Conservation (phyloP, 108 stramenopile species). For the Cyclotella cryptica region DNA sequence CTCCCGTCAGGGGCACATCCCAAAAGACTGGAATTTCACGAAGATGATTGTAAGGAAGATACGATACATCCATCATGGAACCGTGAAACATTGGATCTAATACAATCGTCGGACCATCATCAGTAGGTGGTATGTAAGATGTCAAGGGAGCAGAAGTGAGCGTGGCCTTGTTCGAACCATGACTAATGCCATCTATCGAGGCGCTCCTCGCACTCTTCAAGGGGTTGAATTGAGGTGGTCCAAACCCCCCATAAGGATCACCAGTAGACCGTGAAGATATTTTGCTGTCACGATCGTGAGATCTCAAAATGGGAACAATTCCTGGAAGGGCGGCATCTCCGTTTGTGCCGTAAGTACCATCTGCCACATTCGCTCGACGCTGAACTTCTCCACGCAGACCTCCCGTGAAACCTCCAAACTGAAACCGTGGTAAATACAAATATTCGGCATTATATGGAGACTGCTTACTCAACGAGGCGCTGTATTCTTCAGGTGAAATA, state of each 20-base stretch:
- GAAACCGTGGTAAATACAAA: slow-evolving; percentile 21
- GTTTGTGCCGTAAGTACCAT: not conserved
- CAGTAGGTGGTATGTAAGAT: slow-evolving; percentile 22
- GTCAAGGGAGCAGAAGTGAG: slow-evolving; percentile 34
- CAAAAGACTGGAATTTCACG: slow-evolving; percentile 36
- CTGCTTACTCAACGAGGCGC: not conserved
- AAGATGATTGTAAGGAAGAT: slow-evolving; percentile 27
- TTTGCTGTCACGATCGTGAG: not conserved
- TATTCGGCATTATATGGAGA: not conserved
- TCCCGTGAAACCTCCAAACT: slow-evolving; percentile 35
- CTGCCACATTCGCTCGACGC: slow-evolving; percentile 1
- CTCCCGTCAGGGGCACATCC: slow-evolving; percentile 32
- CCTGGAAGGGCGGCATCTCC: no score
- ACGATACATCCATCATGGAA: slow-evolving; percentile 35
- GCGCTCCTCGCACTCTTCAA: not conserved
- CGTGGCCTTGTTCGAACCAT: not conserved
- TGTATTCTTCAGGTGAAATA: not conserved
- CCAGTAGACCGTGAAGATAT: not conserved
- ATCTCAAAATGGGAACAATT: no score
- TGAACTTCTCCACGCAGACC: slow-evolving; percentile 22
- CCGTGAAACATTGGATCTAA: slow-evolving; percentile 36
- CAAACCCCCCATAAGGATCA: slow-evolving; percentile 34
- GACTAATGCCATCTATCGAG: no score
- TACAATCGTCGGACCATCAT: not conserved
- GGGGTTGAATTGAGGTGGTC: slow-evolving; percentile 37